A percentile compares a stretch with the other conserved stretches of the same genome.
phyloP scores from a whole-genome alignment of 1,284 basidiomycete species.

The Tilletiopsis washingtonensis region DNA sequence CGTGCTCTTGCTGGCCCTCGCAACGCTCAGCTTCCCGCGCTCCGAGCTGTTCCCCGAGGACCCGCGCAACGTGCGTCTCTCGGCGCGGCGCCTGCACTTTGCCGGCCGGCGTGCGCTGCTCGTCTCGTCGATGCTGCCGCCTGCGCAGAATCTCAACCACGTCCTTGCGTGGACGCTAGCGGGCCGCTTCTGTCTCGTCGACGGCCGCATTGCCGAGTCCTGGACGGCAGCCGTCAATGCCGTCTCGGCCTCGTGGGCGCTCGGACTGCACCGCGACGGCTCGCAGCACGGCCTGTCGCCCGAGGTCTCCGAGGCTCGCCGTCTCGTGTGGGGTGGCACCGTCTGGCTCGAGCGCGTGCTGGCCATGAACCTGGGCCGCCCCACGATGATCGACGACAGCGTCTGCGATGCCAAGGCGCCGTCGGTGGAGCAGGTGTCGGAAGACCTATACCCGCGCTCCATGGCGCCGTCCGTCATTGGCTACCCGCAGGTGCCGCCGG shows the following conservation, averaged over 20 bases:
- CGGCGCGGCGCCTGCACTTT: slow-evolving; percentile 6
- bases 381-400: slow-evolving; percentile 32
- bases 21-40: slow-evolving; percentile 10
- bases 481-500: slow-evolving; percentile 12
- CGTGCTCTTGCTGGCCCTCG: slow-evolving; percentile 22
- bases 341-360: slow-evolving; percentile 27
- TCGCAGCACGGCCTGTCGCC: slow-evolving; percentile 22
- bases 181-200: slow-evolving; percentile 33
- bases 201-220: slow-evolving; percentile 29
- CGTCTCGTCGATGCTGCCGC: slow-evolving; percentile 7
- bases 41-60: slow-evolving; percentile 7
- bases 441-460: background rate
- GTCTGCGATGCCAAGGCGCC: slow-evolving; percentile 33
- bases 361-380: slow-evolving; percentile 30
- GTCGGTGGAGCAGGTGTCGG: slow-evolving; percentile 5
- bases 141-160: slow-evolving; percentile 25
- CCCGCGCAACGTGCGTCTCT: background rate
- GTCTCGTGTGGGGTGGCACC: slow-evolving; percentile 34
- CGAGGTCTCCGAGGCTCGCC: slow-evolving; percentile 25
- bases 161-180: slow-evolving; percentile 26
- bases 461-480: background rate
- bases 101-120: slow-evolving; percentile 11
- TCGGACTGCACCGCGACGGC: slow-evolving; percentile 43
- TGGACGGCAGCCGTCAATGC: slow-evolving; percentile 26
- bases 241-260: slow-evolving; percentile 26